A percentile compares a stretch with the other conserved stretches of the same genome.
Evolutionary conservation across 129 eudicot genomes (phyloP).

Genomic region (Tanacetum coccineum): DNA sequence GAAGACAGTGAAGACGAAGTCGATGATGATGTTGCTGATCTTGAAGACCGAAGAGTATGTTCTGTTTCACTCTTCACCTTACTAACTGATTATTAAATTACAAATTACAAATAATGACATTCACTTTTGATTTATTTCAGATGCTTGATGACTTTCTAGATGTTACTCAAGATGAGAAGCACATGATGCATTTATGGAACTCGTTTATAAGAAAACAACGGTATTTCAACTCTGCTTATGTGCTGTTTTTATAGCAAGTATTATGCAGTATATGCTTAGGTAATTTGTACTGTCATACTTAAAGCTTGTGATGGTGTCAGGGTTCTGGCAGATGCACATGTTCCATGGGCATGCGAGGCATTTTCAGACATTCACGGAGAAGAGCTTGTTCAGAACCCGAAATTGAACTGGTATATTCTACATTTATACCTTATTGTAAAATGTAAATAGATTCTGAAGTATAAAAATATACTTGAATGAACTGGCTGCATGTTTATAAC

Average conservation of each 20-base stretch:
- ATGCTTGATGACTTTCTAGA: slow-evolving; percentile 98
- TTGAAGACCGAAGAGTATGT: slow-evolving; percentile 92
- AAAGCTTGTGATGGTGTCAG: slow-evolving; percentile 32
- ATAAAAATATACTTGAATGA: too few relatives aligned
- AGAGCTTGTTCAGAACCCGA: slow-evolving; percentile 47
- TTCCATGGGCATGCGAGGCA: slow-evolving; percentile 93
- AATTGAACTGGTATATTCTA: slow-evolving; percentile 53
- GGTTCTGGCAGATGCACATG: slow-evolving; percentile 88
- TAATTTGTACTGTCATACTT: too few relatives aligned
- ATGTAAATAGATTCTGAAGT: too few relatives aligned
- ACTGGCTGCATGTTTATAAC: neutral
- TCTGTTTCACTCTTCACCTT: neutral
- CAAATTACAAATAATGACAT: neutral
- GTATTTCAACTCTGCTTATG: slow-evolving; percentile 18
- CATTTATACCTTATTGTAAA: neutral
- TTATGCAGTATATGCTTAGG: neutral
- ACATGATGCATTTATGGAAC: slow-evolving; percentile 96
- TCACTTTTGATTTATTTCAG: slow-evolving; percentile 38
- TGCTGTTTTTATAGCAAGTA: neutral
- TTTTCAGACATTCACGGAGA: slow-evolving; percentile 66
- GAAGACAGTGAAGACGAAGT: slow-evolving; percentile 98
- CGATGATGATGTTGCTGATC: slow-evolving; percentile 94
- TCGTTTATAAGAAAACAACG: slow-evolving; percentile 90
- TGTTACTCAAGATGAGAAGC: slow-evolving; percentile 80
- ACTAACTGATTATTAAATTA: neutral